Evolutionary conservation across 129 eudicot species (phyloP).

Genomic region (Sambucus nigra): DNA sequence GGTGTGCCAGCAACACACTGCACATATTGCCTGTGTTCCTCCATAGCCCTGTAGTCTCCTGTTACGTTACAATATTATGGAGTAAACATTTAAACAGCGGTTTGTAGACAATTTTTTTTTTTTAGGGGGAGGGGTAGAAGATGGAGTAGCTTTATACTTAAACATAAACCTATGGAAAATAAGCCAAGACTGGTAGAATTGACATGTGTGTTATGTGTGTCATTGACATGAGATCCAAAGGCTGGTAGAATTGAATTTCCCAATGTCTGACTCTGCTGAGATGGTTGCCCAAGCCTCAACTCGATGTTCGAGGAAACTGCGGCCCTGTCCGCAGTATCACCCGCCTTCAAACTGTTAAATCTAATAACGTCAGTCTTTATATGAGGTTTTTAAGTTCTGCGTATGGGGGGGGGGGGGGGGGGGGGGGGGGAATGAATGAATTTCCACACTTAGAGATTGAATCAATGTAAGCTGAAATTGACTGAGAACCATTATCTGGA

Average conservation of each 20-base stretch:
- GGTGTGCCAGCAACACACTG: conserved; percentile 27
- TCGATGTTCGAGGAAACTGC: conserved; percentile 47
- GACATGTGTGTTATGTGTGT: conserved; percentile 32
- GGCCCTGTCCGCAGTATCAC: conserved; percentile 18
- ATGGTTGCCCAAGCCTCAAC: conserved; percentile 70
- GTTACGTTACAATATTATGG: conserved; percentile 17
- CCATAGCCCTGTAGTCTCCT: conserved; percentile 22
- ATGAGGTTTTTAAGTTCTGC: conserved; percentile 16
- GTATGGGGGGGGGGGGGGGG: conserved; percentile 9
- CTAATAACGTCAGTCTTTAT: conserved; percentile 10
- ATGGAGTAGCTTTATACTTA: background rate
- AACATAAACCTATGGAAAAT: background rate
- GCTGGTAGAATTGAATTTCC: conserved; percentile 19
- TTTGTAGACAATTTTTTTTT: too few species aligned
- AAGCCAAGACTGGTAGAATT: conserved; percentile 22
- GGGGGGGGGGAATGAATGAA: conserved; percentile 17
- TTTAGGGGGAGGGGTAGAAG: conserved; percentile 9
- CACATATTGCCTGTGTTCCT: conserved; percentile 21
- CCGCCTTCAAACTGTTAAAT: conserved; percentile 16
- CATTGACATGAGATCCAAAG: conserved; percentile 16
- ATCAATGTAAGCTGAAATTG: conserved; percentile 11
- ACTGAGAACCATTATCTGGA: conserved; percentile 22
- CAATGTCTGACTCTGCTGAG: conserved; percentile 35
- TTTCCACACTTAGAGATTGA: conserved; percentile 19
- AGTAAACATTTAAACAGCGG: conserved; percentile 7